Evolutionary conservation across 352 stramenopile genomes (phyloP), one percentile per base, ranked within the genome.

Genomic region (Globisporangium uncinulatum): DNA sequence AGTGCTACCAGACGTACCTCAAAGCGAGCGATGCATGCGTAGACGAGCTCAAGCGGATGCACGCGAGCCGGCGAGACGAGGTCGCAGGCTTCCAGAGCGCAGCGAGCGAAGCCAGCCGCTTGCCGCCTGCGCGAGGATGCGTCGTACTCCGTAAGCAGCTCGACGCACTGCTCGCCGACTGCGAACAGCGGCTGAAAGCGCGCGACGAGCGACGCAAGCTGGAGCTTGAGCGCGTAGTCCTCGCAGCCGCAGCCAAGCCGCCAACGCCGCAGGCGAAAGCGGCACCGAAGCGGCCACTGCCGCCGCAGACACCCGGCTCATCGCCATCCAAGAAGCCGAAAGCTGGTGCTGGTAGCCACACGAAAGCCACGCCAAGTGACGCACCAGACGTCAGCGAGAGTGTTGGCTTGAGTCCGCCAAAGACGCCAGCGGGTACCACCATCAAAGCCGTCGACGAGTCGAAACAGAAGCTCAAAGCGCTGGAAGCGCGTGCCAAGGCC

Each of bases 381-480:
- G 29, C 4, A n/a, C 6, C 39, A 21, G 48, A 3, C 43, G 6
- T 6, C 54, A 44, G 0, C 34, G n/a, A 47, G 47, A 71, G 34
- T 13, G 34, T 39, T 6, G 57, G 63, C 24, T 54, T 56, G 19
- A 57, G 69, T 47, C 8, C 21, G 3, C 41, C 41, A 31, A 53
- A 52, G 3, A 37, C 55, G 0, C 17, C 42, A 21, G 14, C 29
- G 14, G 45, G 54, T 8, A 45, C 17, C 37, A 56, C 2, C 15
- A 50, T 32, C 15, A 85, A 74, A 47, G 70, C 60, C 4, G 19
- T 80, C 15, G 77, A 90, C 20, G 83, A 93, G 21, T 63, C 67
- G 44, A 86, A 86, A 53, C 79, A 90, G 43, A 93, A 89, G 56
- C 65, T 93, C n/a, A 87, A 86, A 46, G 61, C 72, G 3, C 50